Evolutionary conservation across 2,329 filamentous ascomycete species (phyloP).

Genomic region (Claviceps purpurea): DNA sequence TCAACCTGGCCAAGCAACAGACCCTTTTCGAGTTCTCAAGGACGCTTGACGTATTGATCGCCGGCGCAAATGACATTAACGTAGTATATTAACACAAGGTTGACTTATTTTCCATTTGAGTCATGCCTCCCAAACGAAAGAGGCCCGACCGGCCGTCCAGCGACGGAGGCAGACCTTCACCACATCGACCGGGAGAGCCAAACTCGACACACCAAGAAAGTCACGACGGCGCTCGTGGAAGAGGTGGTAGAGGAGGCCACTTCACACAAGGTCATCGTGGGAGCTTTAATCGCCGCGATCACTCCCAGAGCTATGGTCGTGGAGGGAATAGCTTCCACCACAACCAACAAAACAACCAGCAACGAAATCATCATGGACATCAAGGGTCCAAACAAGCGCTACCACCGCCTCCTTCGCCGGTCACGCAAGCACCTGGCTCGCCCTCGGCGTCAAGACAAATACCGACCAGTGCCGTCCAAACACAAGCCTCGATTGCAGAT

Average conservation of each 20-base stretch:
- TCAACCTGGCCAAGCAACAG: not conserved
- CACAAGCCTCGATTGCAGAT: conserved; percentile 7
- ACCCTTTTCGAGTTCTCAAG: not conserved
- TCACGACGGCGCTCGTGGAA: conserved; percentile 35
- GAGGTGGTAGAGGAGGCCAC: conserved; percentile 26
- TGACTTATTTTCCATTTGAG: conserved; percentile 12
- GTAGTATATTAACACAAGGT: conserved; percentile 5
- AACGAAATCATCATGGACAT: conserved; percentile 8
- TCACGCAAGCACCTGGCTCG: conserved; percentile 8
- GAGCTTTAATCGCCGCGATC: conserved; percentile 38
- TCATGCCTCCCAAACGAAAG: conserved; percentile 49
- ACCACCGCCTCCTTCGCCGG: conserved; percentile 11
- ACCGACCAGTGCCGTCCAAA: not conserved
- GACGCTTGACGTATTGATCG: not conserved
- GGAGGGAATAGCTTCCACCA: conserved; percentile 12
- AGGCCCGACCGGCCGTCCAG: conserved; percentile 35
- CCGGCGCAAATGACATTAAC: conserved; percentile 22
- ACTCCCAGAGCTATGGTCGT: conserved; percentile 24
- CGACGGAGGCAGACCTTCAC: conserved; percentile 43
- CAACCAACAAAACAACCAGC: conserved; percentile 8
- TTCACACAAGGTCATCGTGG: conserved; percentile 27
- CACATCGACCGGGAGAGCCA: conserved; percentile 47
- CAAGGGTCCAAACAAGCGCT: conserved; percentile 10
- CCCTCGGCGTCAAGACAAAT: conserved; percentile 8
- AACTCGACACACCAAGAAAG: conserved; percentile 44